These are phyloP conservation scores for Cercospora sp. DNA, from an alignment of 2,329 filamentous ascomycete genomes.

Conservation along the genomic window DNA sequence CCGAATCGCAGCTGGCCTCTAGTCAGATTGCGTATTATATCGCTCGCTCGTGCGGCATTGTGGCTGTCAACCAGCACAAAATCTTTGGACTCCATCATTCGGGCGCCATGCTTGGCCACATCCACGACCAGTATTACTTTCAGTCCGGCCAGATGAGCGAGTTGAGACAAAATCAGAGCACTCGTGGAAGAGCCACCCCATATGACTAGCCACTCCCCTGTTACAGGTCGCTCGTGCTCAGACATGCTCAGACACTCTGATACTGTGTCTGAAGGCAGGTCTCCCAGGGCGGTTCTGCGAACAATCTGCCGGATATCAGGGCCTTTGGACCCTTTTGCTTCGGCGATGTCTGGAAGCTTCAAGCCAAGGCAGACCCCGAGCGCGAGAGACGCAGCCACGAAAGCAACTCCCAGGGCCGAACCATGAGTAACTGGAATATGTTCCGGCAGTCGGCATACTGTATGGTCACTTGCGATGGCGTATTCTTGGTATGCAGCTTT, in stretches of 20 bases:
- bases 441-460: conserved; percentile 44
- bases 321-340: conserved; percentile 8
- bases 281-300: conserved; percentile 44
- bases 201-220: conserved; percentile 35
- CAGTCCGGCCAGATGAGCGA: conserved; percentile 41
- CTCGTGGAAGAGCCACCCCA: conserved; percentile 49
- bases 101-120: conserved; percentile 27
- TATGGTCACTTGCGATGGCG: conserved; percentile 46
- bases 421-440: conserved; percentile 40
- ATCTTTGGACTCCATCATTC: conserved; percentile 23
- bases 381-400: conserved; percentile 47
- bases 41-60: conserved; percentile 18
- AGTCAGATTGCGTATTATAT: conserved; percentile 23
- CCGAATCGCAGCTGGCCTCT: conserved; percentile 20
- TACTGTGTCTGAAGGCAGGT: conserved; percentile 21
- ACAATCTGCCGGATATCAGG: conserved; percentile 25
- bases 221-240: conserved; percentile 17
- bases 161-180: conserved; percentile 46
- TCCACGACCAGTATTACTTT: conserved; percentile 55
- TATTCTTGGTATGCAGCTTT: conserved; percentile 49
- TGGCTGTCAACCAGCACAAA: conserved; percentile 27
- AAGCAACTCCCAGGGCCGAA: conserved; percentile 46
- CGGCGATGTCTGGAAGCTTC: conserved; percentile 25
- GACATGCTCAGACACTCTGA: conserved; percentile 38
- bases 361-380: conserved; percentile 47